These are phyloP conservation scores for Parmales sp. DNA, from an alignment of 108 stramenopile species.

Conservation along the genomic window DNA sequence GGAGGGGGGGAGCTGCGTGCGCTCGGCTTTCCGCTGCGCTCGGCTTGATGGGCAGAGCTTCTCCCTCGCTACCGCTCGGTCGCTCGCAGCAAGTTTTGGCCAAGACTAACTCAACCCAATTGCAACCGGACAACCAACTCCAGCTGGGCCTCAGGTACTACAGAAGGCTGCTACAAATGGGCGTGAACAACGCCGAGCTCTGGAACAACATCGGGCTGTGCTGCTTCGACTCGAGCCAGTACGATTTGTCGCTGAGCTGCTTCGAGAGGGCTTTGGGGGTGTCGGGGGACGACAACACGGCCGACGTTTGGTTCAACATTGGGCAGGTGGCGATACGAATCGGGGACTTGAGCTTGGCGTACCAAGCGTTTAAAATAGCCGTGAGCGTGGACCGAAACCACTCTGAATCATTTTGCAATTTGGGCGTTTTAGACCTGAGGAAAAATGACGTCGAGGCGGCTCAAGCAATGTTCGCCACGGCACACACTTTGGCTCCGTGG, in stretches of 20 bases:
- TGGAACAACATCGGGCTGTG: conserved; percentile 55
- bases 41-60: no score
- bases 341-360: conserved; percentile 48
- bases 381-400: conserved; percentile 28
- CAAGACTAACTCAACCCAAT: no score
- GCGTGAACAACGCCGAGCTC: conserved; percentile 33
- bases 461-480: conserved; percentile 16
- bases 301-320: conserved; percentile 48
- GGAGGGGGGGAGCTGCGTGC: no score
- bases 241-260: conserved; percentile 49
- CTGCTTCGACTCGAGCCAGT: conserved; percentile 47
- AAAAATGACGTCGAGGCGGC: conserved; percentile 37
- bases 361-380: conserved; percentile 47
- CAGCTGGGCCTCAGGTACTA: conserved; percentile 48
- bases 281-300: conserved; percentile 30
- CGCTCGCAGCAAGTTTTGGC: no score
- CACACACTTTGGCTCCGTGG: conserved; percentile 11
- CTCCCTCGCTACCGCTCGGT: no score
- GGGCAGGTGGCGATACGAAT: conserved; percentile 36
- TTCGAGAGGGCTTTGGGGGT: conserved; percentile 41
- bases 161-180: conserved; percentile 48
- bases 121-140: no score
- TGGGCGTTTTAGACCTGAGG: conserved; percentile 44
- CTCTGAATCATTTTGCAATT: conserved; percentile 38
- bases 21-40: no score